Evolutionary conservation across 1,284 basidiomycete genomes (phyloP), one percentile per base, ranked within the genome.

Genomic region (Leccinum ponderosum): DNA sequence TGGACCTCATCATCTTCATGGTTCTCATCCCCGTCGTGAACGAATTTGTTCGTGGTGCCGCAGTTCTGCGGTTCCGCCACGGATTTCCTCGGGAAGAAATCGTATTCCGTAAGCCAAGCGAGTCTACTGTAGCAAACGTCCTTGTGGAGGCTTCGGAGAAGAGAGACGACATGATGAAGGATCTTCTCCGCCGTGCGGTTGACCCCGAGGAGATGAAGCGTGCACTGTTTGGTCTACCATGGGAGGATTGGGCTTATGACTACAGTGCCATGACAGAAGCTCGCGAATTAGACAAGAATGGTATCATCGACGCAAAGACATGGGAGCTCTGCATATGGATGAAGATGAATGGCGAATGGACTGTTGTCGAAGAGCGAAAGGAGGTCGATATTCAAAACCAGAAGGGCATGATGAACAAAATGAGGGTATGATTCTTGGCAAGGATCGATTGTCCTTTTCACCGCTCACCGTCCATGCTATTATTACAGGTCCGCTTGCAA

Each of bases 311-410:
- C 3, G 62, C 63, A 22, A 64, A 63, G 52, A 71, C 63, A 25
- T 75, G 72, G 74, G 71, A 74, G 2, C 56, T 70, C 15, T 73
- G 69, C 48, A 70, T 75, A 17, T 73, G 74, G 74, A 75, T 76
- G 68, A 75, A 64, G 60, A 66, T 66, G 64, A 48, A 66, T 15
- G 69, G 68, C 1, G 60, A 65, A 4, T 73, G 71, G 71, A 61
- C 63, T 15, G 69, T 71, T 7, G 50, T 73, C 20, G 73, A 73
- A 51, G 70, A 76, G 35, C 67, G 65, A 27, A 63, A 62, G 56
- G 72, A 68, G 31, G 57, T 42, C 11, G 61, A 74, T n/a, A 39
- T 60, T 6, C 64, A 64, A 53, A 53, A 47, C 22, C 67, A 71
- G 53, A 35, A 62, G 27, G 73, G 65, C 14, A 64, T 73, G 72